A percentile compares a stretch with the other conserved stretches of the same genome.
Conservation (phyloP, 2,329 filamentous ascomycete species). For the Byssothecium circinans region DNA sequence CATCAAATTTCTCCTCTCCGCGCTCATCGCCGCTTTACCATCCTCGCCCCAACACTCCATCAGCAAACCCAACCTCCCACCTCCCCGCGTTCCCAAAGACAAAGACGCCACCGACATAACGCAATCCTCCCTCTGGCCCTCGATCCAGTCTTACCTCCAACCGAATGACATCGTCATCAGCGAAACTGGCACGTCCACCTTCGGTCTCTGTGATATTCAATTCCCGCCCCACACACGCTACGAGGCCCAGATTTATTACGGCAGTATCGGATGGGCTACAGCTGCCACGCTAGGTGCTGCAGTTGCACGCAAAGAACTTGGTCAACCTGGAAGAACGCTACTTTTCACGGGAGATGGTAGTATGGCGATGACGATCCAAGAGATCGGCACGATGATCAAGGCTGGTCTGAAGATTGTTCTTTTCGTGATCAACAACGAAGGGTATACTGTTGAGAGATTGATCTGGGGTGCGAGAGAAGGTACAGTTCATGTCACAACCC, state of each 20-base stretch:
- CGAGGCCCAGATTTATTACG: constrained; percentile 49
- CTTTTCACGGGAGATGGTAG: constrained; percentile 66
- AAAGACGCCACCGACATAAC: constrained; percentile 43
- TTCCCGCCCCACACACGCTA: constrained; percentile 34
- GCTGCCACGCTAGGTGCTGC: constrained; percentile 48
- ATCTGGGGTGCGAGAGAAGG: constrained; percentile 49
- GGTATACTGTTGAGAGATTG: constrained; percentile 52
- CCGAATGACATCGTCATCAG: constrained; percentile 44
- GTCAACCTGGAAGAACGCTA: constrained; percentile 48
- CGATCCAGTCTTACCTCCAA: constrained; percentile 42
- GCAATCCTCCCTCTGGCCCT: constrained; percentile 49
- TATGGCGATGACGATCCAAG: constrained; percentile 68
- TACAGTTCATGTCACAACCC: constrained; percentile 15
- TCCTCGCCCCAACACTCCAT: constrained; percentile 25
- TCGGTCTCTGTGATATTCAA: constrained; percentile 41
- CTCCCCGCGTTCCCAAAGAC: constrained; percentile 32
- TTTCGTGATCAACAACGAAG: constrained; percentile 51
- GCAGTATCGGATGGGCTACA: constrained; percentile 48
- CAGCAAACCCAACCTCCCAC: constrained; percentile 29
- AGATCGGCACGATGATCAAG: constrained; percentile 64
- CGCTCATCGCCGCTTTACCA: constrained; percentile 29
- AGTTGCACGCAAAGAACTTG: constrained; percentile 54
- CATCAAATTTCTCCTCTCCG: constrained; percentile 42
- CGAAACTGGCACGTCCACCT: constrained; percentile 47
- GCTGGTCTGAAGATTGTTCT: constrained; percentile 40